Conservation (phyloP, 2,329 filamentous ascomycete genomes). For the Penicillium sp. region DNA sequence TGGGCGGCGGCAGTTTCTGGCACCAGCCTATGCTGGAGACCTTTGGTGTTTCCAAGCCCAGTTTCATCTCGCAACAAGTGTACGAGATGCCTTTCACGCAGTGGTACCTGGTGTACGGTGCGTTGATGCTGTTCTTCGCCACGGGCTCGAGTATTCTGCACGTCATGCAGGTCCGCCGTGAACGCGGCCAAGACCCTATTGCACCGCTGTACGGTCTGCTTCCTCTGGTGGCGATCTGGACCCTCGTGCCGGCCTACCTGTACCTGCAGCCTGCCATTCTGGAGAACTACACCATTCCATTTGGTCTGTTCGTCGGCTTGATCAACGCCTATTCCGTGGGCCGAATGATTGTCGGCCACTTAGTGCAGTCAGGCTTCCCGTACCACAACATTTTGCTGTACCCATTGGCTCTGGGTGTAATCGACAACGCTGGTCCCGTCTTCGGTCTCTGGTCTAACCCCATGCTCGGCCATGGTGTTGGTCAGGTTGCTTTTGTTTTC, state of each 20-base stretch:
- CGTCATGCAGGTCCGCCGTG: constrained; percentile 79
- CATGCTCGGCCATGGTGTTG: constrained; percentile 73
- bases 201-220: constrained; percentile 75
- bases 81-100: constrained; percentile 86
- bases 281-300: constrained; percentile 81
- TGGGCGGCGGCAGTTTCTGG: constrained; percentile 93
- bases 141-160: constrained; percentile 74
- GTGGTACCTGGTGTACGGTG: constrained; percentile 90
- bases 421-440: constrained; percentile 77
- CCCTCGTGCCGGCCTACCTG: constrained; percentile 76
- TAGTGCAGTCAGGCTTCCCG: constrained; percentile 85
- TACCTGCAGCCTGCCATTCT: constrained; percentile 84
- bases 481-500: constrained; percentile 91
- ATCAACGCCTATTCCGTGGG: constrained; percentile 95
- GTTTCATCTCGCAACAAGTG: constrained; percentile 69
- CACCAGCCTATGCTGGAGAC: constrained; percentile 76
- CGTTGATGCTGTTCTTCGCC: constrained; percentile 80
- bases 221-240: constrained; percentile 81
- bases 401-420: constrained; percentile 75
- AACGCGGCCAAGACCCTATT: constrained; percentile 70
- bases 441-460: constrained; percentile 69
- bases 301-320: constrained; percentile 83
- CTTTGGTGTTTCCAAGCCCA: constrained; percentile 67
- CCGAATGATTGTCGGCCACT: constrained; percentile 92
- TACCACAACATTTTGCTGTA: constrained; percentile 84